Percentiles rank a stretch among this genome's conserved stretches.
Evolutionary conservation across 495 filamentous ascomycete genomes (phyloP).

Genomic region (Tuber borchii): DNA sequence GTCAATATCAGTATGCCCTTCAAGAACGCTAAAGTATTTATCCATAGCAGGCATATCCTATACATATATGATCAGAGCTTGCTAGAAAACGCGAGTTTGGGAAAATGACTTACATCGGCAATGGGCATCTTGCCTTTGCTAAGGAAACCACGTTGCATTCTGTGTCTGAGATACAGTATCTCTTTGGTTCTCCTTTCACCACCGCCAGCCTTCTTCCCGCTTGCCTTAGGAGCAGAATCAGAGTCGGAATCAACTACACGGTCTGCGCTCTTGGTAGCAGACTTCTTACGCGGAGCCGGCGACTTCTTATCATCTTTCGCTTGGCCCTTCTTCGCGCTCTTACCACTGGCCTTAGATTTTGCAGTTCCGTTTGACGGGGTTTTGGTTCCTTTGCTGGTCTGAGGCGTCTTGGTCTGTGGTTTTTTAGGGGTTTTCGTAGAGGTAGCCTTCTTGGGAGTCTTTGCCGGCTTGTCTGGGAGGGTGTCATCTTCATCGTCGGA

Average conservation of each 20-base stretch:
- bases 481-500: slow-evolving; percentile 38
- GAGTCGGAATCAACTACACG: slow-evolving; percentile 34
- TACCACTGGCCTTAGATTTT: slow-evolving; percentile 20
- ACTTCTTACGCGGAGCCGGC: slow-evolving; percentile 29
- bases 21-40: slow-evolving; percentile 27
- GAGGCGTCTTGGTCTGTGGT: slow-evolving; percentile 9
- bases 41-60: slow-evolving; percentile 39
- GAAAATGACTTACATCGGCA: slow-evolving; percentile 26
- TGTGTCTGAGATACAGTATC: slow-evolving; percentile 32
- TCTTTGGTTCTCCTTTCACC: slow-evolving; percentile 14
- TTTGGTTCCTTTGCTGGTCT: slow-evolving; percentile 32
- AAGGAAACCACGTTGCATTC: slow-evolving; percentile 36
- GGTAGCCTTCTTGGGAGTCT: slow-evolving; percentile 39
- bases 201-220: slow-evolving; percentile 20
- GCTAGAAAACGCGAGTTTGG: slow-evolving; percentile 7
- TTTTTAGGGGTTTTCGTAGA: slow-evolving; percentile 38
- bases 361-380: slow-evolving; percentile 33
- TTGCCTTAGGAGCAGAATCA: slow-evolving; percentile 22
- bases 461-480: slow-evolving; percentile 35
- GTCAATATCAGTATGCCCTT: slow-evolving; percentile 13
- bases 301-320: slow-evolving; percentile 41
- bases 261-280: slow-evolving; percentile 32
- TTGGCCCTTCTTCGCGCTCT: slow-evolving; percentile 45
- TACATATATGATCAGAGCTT: slow-evolving; percentile 18
- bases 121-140: slow-evolving; percentile 35